Base-by-base conservation (phyloP, 305 asterid species). In the Fraxinus dipetala region DNA sequence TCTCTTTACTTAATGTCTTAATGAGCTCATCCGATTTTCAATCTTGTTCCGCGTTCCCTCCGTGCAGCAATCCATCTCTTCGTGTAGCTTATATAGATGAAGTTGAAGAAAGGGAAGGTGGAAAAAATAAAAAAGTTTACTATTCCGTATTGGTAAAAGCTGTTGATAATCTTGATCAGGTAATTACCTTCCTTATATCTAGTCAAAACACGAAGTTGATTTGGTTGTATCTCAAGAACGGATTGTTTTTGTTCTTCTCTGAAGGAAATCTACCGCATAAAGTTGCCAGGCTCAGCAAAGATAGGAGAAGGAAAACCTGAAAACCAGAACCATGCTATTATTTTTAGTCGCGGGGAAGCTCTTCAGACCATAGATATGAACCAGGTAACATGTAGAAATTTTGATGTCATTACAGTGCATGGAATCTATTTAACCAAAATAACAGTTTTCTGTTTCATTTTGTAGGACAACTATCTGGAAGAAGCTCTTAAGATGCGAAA, bases 401-500 rank as follows among this genome's bases (percentile, higher is more conserved):
- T 77, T 79, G 74, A 75, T 54, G 61, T 76, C 79, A 34, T 76
- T 69, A 78, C 72, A 54, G 32, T 38, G 34, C 59, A 48, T 30
- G 6, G 24, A 78, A 77, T 75, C 32, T 54, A 24, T 72, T 26
- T 38, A 69, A 79, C 76, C 28, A 83, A 81, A 51, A 81, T 31
- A 80, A 81, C 26, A 59, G 61, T 40, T 72, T 59, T 51, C 35
- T 70, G 75, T 65, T 85, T 82, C 56, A 81, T 78, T 83, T 82
- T 88, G 84, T 80, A 96, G 99, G 99, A 96, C 84, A 96, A 96
- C 85, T 96, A 96, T 87, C 88, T 96, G 92, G 99, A 96, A 88
- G 99, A 96, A 90, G 99, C 99, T 87, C 95, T 96, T 81, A 96
- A 96, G 90, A 96, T 96, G 98, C 97, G 99, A 61, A 96, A 96